Evolutionary conservation across 2,329 filamentous ascomycete species (phyloP).

Genomic region (Claviceps monticola): DNA sequence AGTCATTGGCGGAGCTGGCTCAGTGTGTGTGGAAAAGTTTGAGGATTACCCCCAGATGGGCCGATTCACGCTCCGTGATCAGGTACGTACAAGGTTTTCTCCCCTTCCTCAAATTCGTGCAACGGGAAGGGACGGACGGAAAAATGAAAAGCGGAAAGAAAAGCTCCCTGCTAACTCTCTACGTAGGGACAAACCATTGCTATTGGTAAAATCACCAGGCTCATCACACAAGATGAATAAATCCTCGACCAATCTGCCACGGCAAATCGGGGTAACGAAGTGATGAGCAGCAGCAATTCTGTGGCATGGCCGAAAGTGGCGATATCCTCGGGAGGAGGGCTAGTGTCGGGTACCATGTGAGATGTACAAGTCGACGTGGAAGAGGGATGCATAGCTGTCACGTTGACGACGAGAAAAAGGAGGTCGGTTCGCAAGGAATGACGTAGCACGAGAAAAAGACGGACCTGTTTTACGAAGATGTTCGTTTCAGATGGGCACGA

Average conservation of each 20-base stretch:
- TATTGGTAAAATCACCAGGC: constrained; percentile 96
- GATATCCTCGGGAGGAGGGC: not conserved
- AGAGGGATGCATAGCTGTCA: not conserved
- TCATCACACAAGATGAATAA: constrained; percentile 33
- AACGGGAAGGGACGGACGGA: too few relatives aligned
- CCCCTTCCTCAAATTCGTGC: too few relatives aligned
- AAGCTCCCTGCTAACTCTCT: not conserved
- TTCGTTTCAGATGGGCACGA: not conserved
- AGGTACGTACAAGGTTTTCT: constrained; percentile 37
- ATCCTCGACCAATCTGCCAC: not conserved
- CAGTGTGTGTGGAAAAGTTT: constrained; percentile 86
- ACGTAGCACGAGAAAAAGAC: not conserved
- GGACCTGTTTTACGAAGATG: not conserved
- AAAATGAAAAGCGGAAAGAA: not conserved
- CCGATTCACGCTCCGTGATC: constrained; percentile 78
- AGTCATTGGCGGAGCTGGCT: constrained; percentile 70
- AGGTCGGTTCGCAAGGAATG: not conserved
- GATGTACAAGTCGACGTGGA: not conserved
- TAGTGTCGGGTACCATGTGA: not conserved
- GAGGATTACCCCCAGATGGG: constrained; percentile 94
- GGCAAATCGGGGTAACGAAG: not conserved
- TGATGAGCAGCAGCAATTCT: not conserved
- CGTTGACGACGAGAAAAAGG: constrained; percentile 1
- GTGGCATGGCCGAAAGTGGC: not conserved
- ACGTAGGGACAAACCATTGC: constrained; percentile 94